phyloP scores from a whole-genome alignment of 441 rosid genomes.

The Gossypium davidsonii region DNA sequence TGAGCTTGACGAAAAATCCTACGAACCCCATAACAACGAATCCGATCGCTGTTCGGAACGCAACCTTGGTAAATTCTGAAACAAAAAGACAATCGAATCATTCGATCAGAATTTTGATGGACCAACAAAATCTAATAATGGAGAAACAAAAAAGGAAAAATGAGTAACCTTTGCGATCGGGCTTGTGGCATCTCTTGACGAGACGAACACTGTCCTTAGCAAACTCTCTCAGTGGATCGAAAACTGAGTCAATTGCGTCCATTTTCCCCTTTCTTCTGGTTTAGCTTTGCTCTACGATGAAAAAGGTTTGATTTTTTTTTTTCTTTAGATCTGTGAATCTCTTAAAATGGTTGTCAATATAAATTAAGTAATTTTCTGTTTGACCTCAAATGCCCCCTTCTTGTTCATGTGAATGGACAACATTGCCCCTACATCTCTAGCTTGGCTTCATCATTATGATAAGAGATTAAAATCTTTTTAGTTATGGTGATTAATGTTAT shows the following conservation, averaged over 20 bases:
- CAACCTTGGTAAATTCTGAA: slow-evolving; percentile 60
- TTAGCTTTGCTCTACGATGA: neutral
- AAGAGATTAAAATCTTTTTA: neutral
- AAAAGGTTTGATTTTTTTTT: neutral
- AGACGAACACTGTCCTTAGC: slow-evolving; percentile 66
- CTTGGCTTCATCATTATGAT: neutral
- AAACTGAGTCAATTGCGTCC: slow-evolving; percentile 57
- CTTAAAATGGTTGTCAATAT: neutral
- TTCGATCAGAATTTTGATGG: neutral
- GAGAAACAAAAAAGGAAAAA: neutral
- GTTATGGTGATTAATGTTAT: too few species aligned
- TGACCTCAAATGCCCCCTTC: neutral
- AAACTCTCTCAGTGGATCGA: slow-evolving; percentile 69
- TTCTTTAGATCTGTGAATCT: neutral
- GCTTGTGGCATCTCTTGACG: slow-evolving; percentile 76
- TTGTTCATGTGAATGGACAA: slow-evolving; percentile 5
- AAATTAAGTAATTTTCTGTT: neutral
- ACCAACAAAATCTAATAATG: neutral
- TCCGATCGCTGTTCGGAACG: slow-evolving; percentile 59
- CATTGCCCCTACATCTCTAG: neutral
- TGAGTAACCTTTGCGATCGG: slow-evolving; percentile 55
- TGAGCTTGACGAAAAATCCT: slow-evolving; percentile 65
- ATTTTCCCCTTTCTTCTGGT: slow-evolving; percentile 1
- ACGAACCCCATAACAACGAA: slow-evolving; percentile 74
- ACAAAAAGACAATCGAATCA: neutral